A percentile compares a stretch with the other conserved stretches of the same genome.
These are phyloP conservation scores for Theobroma grandiflorum DNA, from an alignment of 441 rosid genomes.

Conservation along the genomic window DNA sequence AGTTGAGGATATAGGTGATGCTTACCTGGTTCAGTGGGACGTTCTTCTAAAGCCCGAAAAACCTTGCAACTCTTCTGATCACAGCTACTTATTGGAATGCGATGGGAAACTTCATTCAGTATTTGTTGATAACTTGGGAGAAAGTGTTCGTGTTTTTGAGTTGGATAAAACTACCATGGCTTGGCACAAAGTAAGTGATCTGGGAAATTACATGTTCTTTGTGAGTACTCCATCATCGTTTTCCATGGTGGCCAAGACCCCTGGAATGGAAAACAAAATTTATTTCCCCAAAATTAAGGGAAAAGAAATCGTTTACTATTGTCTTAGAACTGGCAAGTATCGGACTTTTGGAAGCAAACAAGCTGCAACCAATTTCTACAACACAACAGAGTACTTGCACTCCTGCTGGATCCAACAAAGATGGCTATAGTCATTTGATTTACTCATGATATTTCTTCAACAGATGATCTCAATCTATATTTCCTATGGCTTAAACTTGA, in stretches of 20 bases:
- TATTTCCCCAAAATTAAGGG: neutral
- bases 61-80: neutral
- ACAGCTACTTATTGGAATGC: conserved; percentile 7
- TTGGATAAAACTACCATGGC: neutral
- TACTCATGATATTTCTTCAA: neutral
- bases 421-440: neutral
- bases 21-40: neutral
- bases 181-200: neutral
- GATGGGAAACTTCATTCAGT: neutral
- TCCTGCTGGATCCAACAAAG: neutral
- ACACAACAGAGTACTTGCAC: neutral
- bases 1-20: neutral
- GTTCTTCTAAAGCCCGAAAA: neutral
- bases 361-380: neutral
- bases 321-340: neutral
- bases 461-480: too few relatives aligned
- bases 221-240: neutral
- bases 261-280: conserved; percentile 14
- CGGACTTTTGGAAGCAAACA: neutral
- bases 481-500: too few relatives aligned
- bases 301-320: neutral
- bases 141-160: neutral
- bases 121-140: neutral
- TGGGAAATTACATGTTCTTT: neutral
- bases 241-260: neutral